phyloP scores from a whole-genome alignment of 73 alveolate genomes.

The Halteria grandinella region DNA sequence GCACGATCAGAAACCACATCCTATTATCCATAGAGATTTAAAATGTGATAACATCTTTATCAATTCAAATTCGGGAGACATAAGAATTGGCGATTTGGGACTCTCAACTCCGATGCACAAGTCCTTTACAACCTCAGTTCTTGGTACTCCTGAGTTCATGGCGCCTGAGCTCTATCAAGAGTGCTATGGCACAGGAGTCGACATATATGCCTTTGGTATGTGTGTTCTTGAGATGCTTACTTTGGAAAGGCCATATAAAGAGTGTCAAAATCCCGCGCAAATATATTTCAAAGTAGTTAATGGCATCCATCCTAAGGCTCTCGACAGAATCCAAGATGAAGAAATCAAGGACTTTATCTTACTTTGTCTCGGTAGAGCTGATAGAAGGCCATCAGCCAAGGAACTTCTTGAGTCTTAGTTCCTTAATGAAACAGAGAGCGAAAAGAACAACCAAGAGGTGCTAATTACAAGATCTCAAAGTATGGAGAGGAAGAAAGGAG shows the following conservation, averaged over 20 bases:
- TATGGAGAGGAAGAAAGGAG: background rate
- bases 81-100: constrained; percentile 97
- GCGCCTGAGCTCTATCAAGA: constrained; percentile 99
- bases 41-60: constrained; percentile 97
- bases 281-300: constrained; percentile 90
- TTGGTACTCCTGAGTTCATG: constrained; percentile 99
- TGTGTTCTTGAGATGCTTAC: constrained; percentile 97
- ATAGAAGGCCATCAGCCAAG: constrained; percentile 87
- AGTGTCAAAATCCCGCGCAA: constrained; percentile 90
- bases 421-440: constrained; percentile 4
- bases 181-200: constrained; percentile 97
- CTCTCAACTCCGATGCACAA: constrained; percentile 89
- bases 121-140: constrained; percentile 90
- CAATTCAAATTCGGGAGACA: constrained; percentile 93
- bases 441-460: background rate
- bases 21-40: constrained; percentile 97
- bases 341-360: constrained; percentile 83
- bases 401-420: constrained; percentile 77
- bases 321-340: constrained; percentile 81
- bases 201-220: constrained; percentile 99
- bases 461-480: background rate
- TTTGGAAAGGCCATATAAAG: constrained; percentile 92
- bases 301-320: constrained; percentile 78
- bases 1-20: constrained; percentile 89
- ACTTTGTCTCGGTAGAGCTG: constrained; percentile 72